Conservation (phyloP, 2,329 filamentous ascomycete species). For the Aspergillus sojae region DNA sequence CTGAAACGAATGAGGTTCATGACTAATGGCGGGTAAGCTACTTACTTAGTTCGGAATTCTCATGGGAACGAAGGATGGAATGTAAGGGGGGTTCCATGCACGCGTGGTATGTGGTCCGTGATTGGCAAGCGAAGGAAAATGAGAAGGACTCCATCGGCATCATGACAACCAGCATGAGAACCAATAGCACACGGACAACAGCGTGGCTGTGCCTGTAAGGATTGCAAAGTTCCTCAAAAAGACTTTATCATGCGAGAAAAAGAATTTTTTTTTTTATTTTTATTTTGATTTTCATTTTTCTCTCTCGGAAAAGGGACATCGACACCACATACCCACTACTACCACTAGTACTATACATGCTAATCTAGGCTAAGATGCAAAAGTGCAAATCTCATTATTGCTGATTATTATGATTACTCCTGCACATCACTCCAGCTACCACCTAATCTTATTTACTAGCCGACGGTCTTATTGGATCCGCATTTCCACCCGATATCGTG, state of each 20-base stretch:
- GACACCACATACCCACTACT: background rate
- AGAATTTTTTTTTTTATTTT: background rate
- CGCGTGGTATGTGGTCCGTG: conserved; percentile 1
- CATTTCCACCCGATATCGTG: background rate
- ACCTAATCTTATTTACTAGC: background rate
- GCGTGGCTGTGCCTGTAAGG: conserved; percentile 5
- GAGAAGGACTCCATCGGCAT: background rate
- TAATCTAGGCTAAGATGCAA: background rate
- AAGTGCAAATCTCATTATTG: background rate
- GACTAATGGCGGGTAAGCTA: background rate
- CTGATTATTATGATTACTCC: background rate
- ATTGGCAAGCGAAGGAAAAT: background rate
- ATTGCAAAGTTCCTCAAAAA: background rate
- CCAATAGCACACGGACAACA: background rate
- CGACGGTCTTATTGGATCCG: background rate
- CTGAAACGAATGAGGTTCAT: background rate
- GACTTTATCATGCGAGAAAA: background rate
- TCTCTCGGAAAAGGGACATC: too few relatives aligned
- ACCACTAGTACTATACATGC: too few relatives aligned
- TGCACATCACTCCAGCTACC: conserved; percentile 4
- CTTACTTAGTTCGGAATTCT: background rate
- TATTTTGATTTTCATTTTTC: background rate
- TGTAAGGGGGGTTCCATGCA: background rate
- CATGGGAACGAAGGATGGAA: conserved; percentile 4
- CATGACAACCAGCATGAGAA: background rate